Conservation (phyloP, 441 rosid species). For the Capsella rubella region DNA sequence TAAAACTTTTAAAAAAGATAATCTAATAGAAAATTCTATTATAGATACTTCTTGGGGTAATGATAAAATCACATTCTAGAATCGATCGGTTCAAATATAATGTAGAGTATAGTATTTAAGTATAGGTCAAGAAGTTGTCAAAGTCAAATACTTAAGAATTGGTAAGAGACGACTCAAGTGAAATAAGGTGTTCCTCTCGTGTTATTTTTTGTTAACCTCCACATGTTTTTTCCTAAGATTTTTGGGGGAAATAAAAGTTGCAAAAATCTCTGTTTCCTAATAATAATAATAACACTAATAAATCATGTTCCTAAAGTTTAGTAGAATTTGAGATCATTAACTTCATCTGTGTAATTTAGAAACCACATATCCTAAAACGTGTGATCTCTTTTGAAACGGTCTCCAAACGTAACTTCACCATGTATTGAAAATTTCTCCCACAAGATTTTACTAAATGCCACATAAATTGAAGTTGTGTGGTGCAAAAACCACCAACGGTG, state of each 20-base stretch:
- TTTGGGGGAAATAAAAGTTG: slow-evolving; percentile 27
- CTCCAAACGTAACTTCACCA: neutral
- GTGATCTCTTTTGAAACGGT: slow-evolving; percentile 25
- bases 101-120: slow-evolving; percentile 10
- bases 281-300: neutral
- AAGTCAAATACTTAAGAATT: slow-evolving; percentile 38
- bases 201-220: slow-evolving; percentile 21
- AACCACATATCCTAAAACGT: slow-evolving; percentile 11
- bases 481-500: no score
- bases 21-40: neutral
- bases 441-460: slow-evolving; percentile 11
- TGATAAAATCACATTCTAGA: slow-evolving; percentile 5
- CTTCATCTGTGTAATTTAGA: slow-evolving; percentile 21
- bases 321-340: slow-evolving; percentile 12
- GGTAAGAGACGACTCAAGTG: slow-evolving; percentile 39
- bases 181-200: slow-evolving; percentile 43
- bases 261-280: slow-evolving; percentile 15
- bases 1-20: neutral
- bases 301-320: neutral
- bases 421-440: neutral
- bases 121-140: slow-evolving; percentile 42
- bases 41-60: neutral
- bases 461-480: neutral
- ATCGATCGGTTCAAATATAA: slow-evolving; percentile 5
- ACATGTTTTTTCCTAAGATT: slow-evolving; percentile 42